Conservation (phyloP, 345 rosid genomes). For the Noccaea caerulescens region DNA sequence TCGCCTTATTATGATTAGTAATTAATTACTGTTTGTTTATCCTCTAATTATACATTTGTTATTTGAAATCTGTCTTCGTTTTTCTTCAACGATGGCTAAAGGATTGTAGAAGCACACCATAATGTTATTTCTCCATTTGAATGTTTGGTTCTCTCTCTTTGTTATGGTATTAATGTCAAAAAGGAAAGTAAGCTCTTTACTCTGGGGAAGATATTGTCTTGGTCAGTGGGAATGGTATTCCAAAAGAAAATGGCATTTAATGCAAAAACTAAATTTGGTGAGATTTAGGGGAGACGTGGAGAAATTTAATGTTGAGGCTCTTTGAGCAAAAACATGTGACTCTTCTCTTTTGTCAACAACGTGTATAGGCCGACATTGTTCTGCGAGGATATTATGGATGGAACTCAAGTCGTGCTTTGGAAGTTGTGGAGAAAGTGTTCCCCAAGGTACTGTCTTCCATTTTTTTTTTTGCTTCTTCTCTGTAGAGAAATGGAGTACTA, state of each 20-base stretch:
- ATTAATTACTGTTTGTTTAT: background rate
- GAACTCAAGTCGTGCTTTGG: conserved; percentile 90
- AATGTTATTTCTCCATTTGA: background rate
- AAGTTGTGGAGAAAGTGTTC: conserved; percentile 77
- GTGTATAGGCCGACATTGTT: conserved; percentile 78
- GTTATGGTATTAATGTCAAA: background rate
- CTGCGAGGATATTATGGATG: conserved; percentile 90
- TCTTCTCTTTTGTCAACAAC: conserved; percentile 3
- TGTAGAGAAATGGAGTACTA: background rate
- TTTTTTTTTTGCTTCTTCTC: background rate
- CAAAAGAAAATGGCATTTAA: conserved; percentile 9
- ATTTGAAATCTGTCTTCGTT: background rate
- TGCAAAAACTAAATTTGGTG: conserved; percentile 15
- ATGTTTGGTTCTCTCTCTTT: conserved; percentile 13
- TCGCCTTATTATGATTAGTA: background rate
- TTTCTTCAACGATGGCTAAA: too few species aligned
- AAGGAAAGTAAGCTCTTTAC: background rate
- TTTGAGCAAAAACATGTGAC: conserved; percentile 21
- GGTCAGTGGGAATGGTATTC: conserved; percentile 4
- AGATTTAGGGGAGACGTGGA: background rate
- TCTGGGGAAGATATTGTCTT: background rate
- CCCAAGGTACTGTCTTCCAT: conserved; percentile 64
- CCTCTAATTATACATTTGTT: background rate
- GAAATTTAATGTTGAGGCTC: conserved; percentile 16
- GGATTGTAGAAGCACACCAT: too few species aligned